These are phyloP conservation scores for Endotrypanum monterogeii DNA, from an alignment of 208 protist genomes.

Conservation along the genomic window DNA sequence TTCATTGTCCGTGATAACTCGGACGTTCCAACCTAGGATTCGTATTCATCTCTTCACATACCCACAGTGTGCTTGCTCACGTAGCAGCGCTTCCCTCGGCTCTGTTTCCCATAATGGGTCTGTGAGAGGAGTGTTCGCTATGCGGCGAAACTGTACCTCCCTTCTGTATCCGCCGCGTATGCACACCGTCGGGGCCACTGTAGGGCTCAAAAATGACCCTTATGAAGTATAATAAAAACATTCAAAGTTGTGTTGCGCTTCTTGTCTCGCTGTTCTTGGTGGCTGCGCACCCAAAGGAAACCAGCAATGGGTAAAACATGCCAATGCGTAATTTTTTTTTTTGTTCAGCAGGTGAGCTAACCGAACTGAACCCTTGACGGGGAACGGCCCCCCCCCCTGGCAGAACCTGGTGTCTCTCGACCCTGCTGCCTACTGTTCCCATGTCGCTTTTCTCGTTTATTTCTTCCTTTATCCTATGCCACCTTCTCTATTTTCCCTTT, in stretches of 20 bases:
- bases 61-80: background rate
- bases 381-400: background rate
- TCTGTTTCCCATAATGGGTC: background rate
- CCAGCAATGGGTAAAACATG: too few species aligned
- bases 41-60: background rate
- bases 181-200: background rate
- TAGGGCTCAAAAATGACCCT: background rate
- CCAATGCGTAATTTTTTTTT: too few species aligned
- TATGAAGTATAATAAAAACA: background rate
- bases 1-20: background rate
- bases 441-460: background rate
- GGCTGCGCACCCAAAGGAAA: too few species aligned
- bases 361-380: too few species aligned
- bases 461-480: too few species aligned
- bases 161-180: background rate
- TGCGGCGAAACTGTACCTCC: background rate
- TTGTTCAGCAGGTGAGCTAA: too few species aligned
- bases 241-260: too few species aligned
- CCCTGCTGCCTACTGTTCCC: background rate
- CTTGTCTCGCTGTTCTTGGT: too few species aligned
- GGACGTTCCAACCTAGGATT: background rate
- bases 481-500: background rate
- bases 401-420: background rate
- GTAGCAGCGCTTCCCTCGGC: background rate
- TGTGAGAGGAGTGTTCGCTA: background rate